Percentiles rank a stretch among this genome's conserved stretches.
These are phyloP conservation scores for Vitis vinifera DNA, from an alignment of 164 flowering plant genomes.

Conservation along the genomic window DNA sequence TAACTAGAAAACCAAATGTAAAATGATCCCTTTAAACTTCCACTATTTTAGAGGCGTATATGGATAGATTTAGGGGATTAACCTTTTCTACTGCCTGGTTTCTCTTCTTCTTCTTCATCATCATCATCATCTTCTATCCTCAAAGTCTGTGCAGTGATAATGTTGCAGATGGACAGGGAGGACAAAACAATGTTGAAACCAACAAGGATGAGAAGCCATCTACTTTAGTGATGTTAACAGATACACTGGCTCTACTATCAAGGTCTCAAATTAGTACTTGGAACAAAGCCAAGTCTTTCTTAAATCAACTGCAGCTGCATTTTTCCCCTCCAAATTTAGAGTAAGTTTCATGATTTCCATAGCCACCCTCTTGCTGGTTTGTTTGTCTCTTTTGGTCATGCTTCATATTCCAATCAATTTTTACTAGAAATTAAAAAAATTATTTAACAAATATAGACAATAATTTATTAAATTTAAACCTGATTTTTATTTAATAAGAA, in stretches of 20 bases:
- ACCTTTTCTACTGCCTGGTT: background rate
- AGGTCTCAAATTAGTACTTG: slow-evolving; percentile 11
- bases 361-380: too few species aligned
- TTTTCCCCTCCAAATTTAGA: slow-evolving; percentile 33
- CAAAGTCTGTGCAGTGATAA: background rate
- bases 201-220: slow-evolving; percentile 7
- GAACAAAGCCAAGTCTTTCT: slow-evolving; percentile 21
- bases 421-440: too few species aligned
- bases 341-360: slow-evolving; percentile 14
- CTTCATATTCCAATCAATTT: too few species aligned
- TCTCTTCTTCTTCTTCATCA: background rate
- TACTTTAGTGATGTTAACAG: background rate
- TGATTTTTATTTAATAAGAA: too few species aligned
- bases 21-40: background rate
- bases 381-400: background rate
- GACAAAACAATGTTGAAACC: background rate
- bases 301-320: slow-evolving; percentile 12
- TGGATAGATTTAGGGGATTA: slow-evolving; percentile 1
- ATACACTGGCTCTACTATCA: slow-evolving; percentile 9
- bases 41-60: background rate
- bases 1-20: background rate
- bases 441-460: too few species aligned
- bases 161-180: slow-evolving; percentile 5
- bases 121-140: slow-evolving; percentile 1
- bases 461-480: too few species aligned